A percentile compares a stretch with the other conserved stretches of the same genome.
phyloP scores from a whole-genome alignment of 1,139 yeast genomes.

The Yueomyces sp. region DNA sequence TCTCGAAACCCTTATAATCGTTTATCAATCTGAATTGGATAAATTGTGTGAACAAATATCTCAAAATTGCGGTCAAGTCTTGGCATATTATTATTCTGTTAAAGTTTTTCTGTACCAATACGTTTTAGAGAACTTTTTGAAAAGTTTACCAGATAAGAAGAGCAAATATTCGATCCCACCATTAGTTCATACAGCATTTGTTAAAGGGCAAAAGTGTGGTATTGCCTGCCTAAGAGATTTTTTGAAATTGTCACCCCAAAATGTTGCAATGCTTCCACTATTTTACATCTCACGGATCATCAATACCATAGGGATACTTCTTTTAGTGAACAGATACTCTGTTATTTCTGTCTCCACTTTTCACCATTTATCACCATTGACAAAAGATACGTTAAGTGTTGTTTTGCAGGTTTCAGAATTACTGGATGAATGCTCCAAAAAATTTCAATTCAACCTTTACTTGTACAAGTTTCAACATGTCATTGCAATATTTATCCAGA shows the following conservation, averaged over 20 bases:
- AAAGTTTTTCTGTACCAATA: slow-evolving; percentile 63
- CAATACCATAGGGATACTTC: slow-evolving; percentile 48
- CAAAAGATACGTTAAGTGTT: slow-evolving; percentile 34
- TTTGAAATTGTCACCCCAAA: slow-evolving; percentile 29
- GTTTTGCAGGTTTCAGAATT: slow-evolving; percentile 34
- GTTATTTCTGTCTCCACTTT: slow-evolving; percentile 41
- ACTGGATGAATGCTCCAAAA: slow-evolving; percentile 11
- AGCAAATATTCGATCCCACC: slow-evolving; percentile 12
- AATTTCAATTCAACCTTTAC: slow-evolving; percentile 35
- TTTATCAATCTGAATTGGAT: slow-evolving; percentile 12
- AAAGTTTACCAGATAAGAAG: slow-evolving; percentile 4
- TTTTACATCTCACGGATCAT: slow-evolving; percentile 51
- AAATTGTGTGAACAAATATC: slow-evolving; percentile 22
- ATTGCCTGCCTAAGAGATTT: slow-evolving; percentile 39
- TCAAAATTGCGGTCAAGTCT: slow-evolving; percentile 29
- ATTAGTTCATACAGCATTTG: slow-evolving; percentile 29
- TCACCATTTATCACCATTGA: slow-evolving; percentile 33
- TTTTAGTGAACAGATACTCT: slow-evolving; percentile 46
- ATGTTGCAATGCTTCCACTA: slow-evolving; percentile 45
- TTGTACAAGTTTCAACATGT: slow-evolving; percentile 41
- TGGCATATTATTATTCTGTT: slow-evolving; percentile 48
- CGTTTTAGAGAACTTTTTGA: slow-evolving; percentile 9
- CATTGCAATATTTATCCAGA: slow-evolving; percentile 38
- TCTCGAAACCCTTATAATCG: slow-evolving; percentile 6
- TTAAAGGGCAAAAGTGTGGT: slow-evolving; percentile 44